Base-by-base conservation (phyloP, 805 yeast genomes). In the Kodamaea nitidulidarum region DNA sequence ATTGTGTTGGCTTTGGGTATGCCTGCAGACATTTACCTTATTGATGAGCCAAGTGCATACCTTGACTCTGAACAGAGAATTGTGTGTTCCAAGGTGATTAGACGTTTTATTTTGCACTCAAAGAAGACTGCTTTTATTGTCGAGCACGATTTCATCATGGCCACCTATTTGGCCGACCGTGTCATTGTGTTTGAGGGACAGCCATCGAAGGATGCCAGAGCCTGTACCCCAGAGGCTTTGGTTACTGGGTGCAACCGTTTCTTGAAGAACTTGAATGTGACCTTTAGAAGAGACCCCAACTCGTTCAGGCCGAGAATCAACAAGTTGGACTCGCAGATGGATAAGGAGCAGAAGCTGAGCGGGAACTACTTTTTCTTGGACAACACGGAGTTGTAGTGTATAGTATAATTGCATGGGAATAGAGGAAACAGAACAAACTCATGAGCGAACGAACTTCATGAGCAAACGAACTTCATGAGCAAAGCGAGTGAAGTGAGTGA, bases 121-220 rank as follows among this genome's bases (percentile, higher is more conserved):
- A 90, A 91, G 75, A 93, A 91, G 77, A 91, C 98, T 33, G 98
- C 99, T n/a, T 93, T 93, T 65, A 75, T 93, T 55, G 99, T 93
- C 43, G 99, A 93, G 82, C 99, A 93, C 81, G 99, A 93, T 78
- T 93, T 93, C 78, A 93, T 93, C 73, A 93, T 93, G 99, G 98
- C 98, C 49, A 93, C 99, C 12, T 93, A 93, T 65, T 78, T 93
- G 75, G 98, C 99, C 48, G 99, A 93, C 70, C 80, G 95, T 60
- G 99, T 93, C 55, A 91, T 93, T 78, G 98, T 93, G 41, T 93
- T 91, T 58, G 98, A 93, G 67, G 99, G 99, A 66, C 57, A 69
- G 48, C 98, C 99, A 39, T 88, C 98, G 18, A 75, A 77, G 61
- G 73, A 81, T 50, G 91, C 98, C 24, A 61, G 67, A 51, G 98